phyloP scores from a whole-genome alignment of 306 rosid genomes.

The Vigna radiata region DNA sequence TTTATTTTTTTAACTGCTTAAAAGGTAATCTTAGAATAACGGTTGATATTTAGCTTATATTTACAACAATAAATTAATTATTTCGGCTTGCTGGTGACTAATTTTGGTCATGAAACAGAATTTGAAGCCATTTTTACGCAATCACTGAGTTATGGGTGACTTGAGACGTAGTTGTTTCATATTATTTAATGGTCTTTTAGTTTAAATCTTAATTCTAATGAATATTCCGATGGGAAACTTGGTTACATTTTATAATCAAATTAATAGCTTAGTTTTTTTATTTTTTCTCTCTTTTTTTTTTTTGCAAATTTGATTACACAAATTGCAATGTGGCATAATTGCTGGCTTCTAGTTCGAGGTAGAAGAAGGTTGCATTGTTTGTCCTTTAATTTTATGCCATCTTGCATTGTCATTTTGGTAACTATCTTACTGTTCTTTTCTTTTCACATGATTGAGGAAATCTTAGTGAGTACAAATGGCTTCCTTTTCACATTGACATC shows the following conservation, averaged over 20 bases:
- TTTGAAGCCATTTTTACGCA: too few species aligned
- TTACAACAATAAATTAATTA: neutral
- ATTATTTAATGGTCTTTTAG: too few species aligned
- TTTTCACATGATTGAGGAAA: neutral
- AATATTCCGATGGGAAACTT: neutral
- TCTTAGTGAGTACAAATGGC: neutral
- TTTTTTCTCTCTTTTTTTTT: neutral
- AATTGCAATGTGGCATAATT: slow-evolving; percentile 12
- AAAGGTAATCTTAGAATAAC: neutral
- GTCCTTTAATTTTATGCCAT: neutral
- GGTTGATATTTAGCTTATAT: too few species aligned
- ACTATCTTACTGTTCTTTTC: neutral
- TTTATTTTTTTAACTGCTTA: neutral
- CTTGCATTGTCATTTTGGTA: neutral
- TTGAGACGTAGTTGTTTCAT: too few species aligned
- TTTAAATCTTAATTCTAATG: too few species aligned
- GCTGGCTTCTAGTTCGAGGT: neutral
- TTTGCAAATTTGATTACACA: neutral
- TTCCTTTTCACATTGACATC: neutral
- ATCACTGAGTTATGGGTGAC: too few species aligned
- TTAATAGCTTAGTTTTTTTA: neutral
- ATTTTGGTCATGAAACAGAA: too few species aligned
- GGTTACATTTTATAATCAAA: neutral
- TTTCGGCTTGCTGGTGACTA: too few species aligned
- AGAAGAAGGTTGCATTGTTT: neutral